These are phyloP conservation scores for Corynespora cassiicola DNA, from an alignment of 2,329 filamentous ascomycete species.

Conservation along the genomic window DNA sequence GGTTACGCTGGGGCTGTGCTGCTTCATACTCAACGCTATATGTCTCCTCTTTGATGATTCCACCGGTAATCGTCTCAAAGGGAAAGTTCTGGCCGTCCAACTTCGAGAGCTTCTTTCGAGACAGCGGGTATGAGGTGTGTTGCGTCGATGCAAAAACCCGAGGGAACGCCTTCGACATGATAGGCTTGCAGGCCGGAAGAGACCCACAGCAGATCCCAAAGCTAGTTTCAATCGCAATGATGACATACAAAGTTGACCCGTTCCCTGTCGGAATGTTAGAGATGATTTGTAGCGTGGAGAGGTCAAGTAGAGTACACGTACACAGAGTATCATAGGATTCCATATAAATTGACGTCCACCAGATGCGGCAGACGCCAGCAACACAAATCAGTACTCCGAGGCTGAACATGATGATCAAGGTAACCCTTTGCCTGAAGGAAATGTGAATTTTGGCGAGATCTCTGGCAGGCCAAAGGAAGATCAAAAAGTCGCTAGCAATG, in stretches of 20 bases:
- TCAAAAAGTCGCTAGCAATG: constrained; percentile 37
- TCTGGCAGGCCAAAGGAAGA: constrained; percentile 39
- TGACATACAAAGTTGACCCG: constrained; percentile 31
- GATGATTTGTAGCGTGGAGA: no score
- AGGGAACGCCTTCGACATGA: constrained; percentile 33
- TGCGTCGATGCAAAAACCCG: constrained; percentile 26
- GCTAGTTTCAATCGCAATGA: constrained; percentile 34
- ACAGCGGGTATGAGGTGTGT: constrained; percentile 1
- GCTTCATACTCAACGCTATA: constrained; percentile 11
- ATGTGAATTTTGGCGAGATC: constrained; percentile 33
- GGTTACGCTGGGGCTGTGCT: not conserved
- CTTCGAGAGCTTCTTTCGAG: constrained; percentile 3
- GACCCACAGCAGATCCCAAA: constrained; percentile 40
- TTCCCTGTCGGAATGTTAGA: constrained; percentile 17
- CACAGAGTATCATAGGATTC: constrained; percentile 34
- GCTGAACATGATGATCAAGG: constrained; percentile 37
- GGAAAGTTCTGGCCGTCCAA: constrained; percentile 9
- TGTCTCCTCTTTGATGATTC: constrained; percentile 10
- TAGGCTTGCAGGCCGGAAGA: constrained; percentile 39
- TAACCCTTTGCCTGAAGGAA: constrained; percentile 34
- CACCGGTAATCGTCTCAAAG: constrained; percentile 10
- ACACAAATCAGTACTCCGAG: constrained; percentile 40
- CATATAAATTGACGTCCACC: constrained; percentile 34
- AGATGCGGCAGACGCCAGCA: constrained; percentile 36
- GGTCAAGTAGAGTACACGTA: constrained; percentile 3